Conservation (phyloP, 129 eudicot genomes). For the Helianthus tuberosus region DNA sequence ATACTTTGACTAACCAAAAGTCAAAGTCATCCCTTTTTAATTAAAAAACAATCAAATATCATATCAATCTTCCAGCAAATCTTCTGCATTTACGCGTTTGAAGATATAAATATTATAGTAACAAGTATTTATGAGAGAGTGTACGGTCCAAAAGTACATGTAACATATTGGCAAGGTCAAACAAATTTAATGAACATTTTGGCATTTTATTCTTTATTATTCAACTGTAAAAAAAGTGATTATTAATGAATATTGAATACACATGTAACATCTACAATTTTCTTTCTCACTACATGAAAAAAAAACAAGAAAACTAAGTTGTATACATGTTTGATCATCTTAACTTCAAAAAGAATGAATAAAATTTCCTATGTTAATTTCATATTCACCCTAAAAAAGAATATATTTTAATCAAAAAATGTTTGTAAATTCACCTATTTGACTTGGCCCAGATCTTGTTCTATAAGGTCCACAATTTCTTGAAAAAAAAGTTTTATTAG, state of each 20-base stretch:
- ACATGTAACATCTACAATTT: conserved; percentile 35
- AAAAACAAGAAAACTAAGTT: conserved; percentile 26
- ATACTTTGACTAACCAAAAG: conserved; percentile 27
- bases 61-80: conserved; percentile 2
- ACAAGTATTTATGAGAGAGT: conserved; percentile 3
- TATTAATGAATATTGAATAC: conserved; percentile 24
- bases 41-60: conserved; percentile 4
- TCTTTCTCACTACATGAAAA: conserved; percentile 21
- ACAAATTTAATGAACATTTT: conserved; percentile 17
- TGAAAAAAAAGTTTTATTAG: conserved; percentile 24
- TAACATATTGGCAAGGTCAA: conserved; percentile 20
- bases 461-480: conserved; percentile 32
- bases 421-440: conserved; percentile 29
- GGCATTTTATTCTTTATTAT: conserved; percentile 25
- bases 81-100: conserved; percentile 15
- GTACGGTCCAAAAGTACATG: neutral
- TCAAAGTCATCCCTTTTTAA: conserved; percentile 17
- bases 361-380: conserved; percentile 38
- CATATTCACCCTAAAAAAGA: conserved; percentile 62
- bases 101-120: conserved; percentile 11
- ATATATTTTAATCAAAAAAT: conserved; percentile 36
- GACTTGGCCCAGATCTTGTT: conserved; percentile 45
- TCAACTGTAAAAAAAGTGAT: conserved; percentile 27
- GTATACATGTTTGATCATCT: conserved; percentile 32
- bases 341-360: conserved; percentile 38